Evolutionary conservation across 2,329 filamentous ascomycete species (phyloP).

Genomic region (Trichoderma asperellum): DNA sequence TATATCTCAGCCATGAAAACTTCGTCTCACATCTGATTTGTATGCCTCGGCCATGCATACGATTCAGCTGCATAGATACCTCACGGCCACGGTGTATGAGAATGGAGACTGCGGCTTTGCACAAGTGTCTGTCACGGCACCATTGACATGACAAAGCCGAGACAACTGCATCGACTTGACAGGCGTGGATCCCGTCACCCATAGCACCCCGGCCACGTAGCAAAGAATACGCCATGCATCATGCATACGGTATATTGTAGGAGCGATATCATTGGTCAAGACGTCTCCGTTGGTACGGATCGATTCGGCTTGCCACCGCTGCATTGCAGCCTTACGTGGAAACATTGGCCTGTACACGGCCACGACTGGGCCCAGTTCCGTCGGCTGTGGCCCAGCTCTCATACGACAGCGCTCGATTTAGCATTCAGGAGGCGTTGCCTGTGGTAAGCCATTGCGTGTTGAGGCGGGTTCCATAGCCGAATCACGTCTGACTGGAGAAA

Average conservation of each 20-base stretch:
- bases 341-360: slow-evolving; percentile 22
- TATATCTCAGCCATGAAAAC: not conserved
- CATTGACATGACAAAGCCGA: slow-evolving; percentile 1
- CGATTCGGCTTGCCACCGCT: slow-evolving; percentile 20
- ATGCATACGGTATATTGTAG: slow-evolving; percentile 27
- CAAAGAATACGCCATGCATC: slow-evolving; percentile 20
- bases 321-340: slow-evolving; percentile 29
- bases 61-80: slow-evolving; percentile 27
- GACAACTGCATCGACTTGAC: not conserved
- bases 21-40: not conserved
- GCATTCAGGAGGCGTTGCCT: slow-evolving; percentile 4
- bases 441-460: slow-evolving; percentile 22
- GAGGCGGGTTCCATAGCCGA: slow-evolving; percentile 1
- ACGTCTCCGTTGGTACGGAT: slow-evolving; percentile 10
- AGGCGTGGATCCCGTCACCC: not conserved
- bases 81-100: slow-evolving; percentile 3
- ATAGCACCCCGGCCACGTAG: slow-evolving; percentile 29
- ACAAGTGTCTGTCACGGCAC: not conserved
- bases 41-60: slow-evolving; percentile 19
- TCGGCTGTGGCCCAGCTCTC: slow-evolving; percentile 6
- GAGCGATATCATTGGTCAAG: slow-evolving; percentile 20
- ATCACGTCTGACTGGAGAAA: slow-evolving; percentile 4
- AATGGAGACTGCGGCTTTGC: slow-evolving; percentile 5
- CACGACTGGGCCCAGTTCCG: slow-evolving; percentile 23
- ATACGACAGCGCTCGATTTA: not conserved